phyloP scores from a whole-genome alignment of 352 stramenopile species.

The Thalassiosira hispida region DNA sequence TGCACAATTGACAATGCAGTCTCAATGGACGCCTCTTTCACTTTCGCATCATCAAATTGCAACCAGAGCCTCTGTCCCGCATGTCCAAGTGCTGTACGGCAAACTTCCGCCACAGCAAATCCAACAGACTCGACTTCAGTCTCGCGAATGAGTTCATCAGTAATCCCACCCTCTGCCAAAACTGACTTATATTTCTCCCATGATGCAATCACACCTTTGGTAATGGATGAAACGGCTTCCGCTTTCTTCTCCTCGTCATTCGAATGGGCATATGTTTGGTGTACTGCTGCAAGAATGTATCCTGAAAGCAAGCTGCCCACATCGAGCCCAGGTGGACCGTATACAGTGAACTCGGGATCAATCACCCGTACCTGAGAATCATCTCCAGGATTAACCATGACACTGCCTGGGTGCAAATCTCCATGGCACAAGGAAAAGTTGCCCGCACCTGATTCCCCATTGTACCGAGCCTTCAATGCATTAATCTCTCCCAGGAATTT shows the following conservation, averaged over 20 bases:
- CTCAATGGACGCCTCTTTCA: constrained; percentile 64
- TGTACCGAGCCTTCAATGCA: constrained; percentile 72
- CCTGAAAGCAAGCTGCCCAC: constrained; percentile 78
- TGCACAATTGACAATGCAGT: constrained; percentile 69
- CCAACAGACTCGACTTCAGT: constrained; percentile 78
- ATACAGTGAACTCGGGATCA: constrained; percentile 83
- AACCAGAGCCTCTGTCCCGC: constrained; percentile 75
- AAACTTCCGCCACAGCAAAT: constrained; percentile 76
- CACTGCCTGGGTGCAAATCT: constrained; percentile 86
- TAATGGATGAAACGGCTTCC: constrained; percentile 50
- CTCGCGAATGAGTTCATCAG: constrained; percentile 53
- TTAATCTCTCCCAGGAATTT: constrained; percentile 73
- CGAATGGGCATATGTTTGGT: constrained; percentile 61
- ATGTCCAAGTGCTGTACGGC: constrained; percentile 73
- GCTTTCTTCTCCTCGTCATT: constrained; percentile 23
- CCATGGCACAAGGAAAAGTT: constrained; percentile 83
- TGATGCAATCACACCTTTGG: constrained; percentile 41
- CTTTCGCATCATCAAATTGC: constrained; percentile 75
- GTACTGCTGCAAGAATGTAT: constrained; percentile 74
- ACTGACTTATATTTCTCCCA: constrained; percentile 65
- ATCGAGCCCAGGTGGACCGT: constrained; percentile 77
- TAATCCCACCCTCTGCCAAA: constrained; percentile 49
- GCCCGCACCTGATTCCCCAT: constrained; percentile 50
- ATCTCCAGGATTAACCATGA: constrained; percentile 78
- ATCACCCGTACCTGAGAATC: constrained; percentile 65